Percentiles rank a stretch among this genome's conserved stretches.
These are phyloP conservation scores for Gymnopilus dilepis DNA, from an alignment of 768 basidiomycete genomes.

Conservation along the genomic window DNA sequence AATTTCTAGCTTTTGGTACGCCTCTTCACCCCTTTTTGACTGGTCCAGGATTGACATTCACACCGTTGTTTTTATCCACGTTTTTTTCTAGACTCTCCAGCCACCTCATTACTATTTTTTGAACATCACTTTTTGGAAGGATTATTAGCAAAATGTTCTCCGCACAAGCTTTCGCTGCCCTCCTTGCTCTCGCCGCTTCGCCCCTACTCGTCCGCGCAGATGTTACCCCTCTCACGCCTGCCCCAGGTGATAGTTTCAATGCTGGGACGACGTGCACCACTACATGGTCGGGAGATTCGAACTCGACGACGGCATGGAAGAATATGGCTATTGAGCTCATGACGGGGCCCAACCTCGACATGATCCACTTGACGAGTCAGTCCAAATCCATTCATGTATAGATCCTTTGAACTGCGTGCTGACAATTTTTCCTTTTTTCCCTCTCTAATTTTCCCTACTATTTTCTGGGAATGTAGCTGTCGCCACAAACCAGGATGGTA, in stretches of 20 bases:
- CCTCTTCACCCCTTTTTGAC: not conserved
- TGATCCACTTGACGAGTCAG: constrained; percentile 72
- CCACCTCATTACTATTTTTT: not conserved
- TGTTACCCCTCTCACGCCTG: constrained; percentile 62
- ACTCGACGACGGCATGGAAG: constrained; percentile 64
- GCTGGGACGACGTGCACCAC: constrained; percentile 61
- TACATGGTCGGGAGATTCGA: constrained; percentile 61
- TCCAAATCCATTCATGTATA: constrained; percentile 12
- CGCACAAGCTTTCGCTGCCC: constrained; percentile 40
- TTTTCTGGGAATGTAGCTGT: constrained; percentile 51
- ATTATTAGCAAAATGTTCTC: constrained; percentile 40
- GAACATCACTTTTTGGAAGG: not conserved
- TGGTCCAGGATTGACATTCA: constrained; percentile 1
- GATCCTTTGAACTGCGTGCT: not conserved
- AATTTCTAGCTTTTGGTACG: not conserved
- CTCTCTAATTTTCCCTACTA: too few species aligned
- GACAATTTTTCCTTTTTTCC: constrained; percentile 3
- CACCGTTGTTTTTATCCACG: not conserved
- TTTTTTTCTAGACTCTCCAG: constrained; percentile 8
- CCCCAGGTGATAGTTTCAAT: constrained; percentile 62
- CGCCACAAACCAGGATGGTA: constrained; percentile 66
- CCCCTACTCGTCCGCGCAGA: constrained; percentile 55
- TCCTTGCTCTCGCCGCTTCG: constrained; percentile 43
- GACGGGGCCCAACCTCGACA: constrained; percentile 74
- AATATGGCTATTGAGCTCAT: constrained; percentile 79